Evolutionary conservation across 2,329 filamentous ascomycete genomes (phyloP), one percentile per base, ranked within the genome.

Genomic region (Aspergillus transmontanensis): DNA sequence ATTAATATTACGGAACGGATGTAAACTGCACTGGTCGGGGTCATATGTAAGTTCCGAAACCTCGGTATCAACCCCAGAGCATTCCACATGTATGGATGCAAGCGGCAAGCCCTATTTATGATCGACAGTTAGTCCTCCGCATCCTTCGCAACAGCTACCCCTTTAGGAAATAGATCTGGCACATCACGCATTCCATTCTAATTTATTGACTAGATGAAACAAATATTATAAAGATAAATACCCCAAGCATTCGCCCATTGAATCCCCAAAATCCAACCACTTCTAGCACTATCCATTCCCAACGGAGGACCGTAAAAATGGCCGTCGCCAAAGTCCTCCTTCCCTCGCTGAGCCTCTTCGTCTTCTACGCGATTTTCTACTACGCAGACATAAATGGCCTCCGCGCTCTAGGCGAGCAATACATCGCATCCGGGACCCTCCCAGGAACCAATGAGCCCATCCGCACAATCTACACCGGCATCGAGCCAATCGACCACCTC

Each of bases 301-400:
- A 41, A 41, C 39, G 39, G 39, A 41, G 34, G n/a, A 19, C 21
- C 59, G 12, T 3, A 43, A 65, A 26, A 26, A 70, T 70, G 66
- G 51, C 26, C 26, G 6, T 41, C 39, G 72, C 72, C 65, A 71
- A 66, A 61, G 62, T 68, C 36, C 28, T 75, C 34, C 69, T 78
- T 4, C 75, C 72, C 36, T 67, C 73, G 14, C 66, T 78, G 34
- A 74, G 74, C 62, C 63, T 72, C 12, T 72, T 68, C 26, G 75
- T 71, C 39, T 60, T 74, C 60, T 78, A 75, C 60, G 71, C 72
- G 3, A 72, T 78, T 9, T 76, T 75, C 64, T 72, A 75, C 62
- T 78, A 75, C 55, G 69, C 72, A 11, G 62, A 72, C 7, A 65
- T 65, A 56, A 79, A 78, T 63, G 75, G 75, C n/a, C 64, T 74